A percentile compares a stretch with the other conserved stretches of the same genome.
phyloP scores from a whole-genome alignment of 805 yeast genomes.

The Candida nanaspora region DNA sequence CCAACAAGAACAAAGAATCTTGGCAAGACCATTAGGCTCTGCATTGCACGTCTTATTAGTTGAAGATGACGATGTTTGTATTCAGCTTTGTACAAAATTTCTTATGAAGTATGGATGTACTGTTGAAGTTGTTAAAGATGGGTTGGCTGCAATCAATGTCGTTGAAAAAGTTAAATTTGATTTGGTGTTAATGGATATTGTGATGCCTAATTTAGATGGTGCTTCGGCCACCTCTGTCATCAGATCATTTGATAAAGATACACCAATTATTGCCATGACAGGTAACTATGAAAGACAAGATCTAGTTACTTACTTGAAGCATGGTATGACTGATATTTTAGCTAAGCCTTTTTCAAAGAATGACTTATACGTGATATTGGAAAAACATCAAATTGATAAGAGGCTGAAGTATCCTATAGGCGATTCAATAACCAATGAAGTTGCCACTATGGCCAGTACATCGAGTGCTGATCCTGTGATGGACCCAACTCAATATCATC shows the following conservation, averaged over 20 bases:
- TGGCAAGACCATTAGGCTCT: conserved; percentile 26
- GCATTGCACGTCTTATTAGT: conserved; percentile 65
- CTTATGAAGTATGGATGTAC: conserved; percentile 84
- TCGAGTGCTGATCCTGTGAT: no score
- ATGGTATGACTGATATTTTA: conserved; percentile 88
- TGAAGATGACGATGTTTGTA: conserved; percentile 78
- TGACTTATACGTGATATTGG: conserved; percentile 70
- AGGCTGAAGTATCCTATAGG: conserved; percentile 17
- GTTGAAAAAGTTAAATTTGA: conserved; percentile 68
- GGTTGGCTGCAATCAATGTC: conserved; percentile 76
- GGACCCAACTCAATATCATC: background rate
- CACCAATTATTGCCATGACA: conserved; percentile 94
- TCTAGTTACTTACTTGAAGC: conserved; percentile 68
- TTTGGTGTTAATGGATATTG: conserved; percentile 79
- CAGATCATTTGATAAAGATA: conserved; percentile 71
- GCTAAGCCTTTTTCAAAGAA: conserved; percentile 92
- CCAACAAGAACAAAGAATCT: conserved; percentile 12
- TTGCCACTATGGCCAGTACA: no score
- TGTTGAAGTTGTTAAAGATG: conserved; percentile 90
- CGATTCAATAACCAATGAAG: conserved; percentile 16
- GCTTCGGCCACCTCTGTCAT: conserved; percentile 88
- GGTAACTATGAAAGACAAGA: conserved; percentile 83
- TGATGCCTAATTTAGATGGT: conserved; percentile 84
- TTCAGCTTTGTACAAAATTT: conserved; percentile 76
- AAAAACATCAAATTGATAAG: conserved; percentile 58